These are phyloP conservation scores for Aureobasidium sp. DNA, from an alignment of 2,329 filamentous ascomycete genomes.

Conservation along the genomic window DNA sequence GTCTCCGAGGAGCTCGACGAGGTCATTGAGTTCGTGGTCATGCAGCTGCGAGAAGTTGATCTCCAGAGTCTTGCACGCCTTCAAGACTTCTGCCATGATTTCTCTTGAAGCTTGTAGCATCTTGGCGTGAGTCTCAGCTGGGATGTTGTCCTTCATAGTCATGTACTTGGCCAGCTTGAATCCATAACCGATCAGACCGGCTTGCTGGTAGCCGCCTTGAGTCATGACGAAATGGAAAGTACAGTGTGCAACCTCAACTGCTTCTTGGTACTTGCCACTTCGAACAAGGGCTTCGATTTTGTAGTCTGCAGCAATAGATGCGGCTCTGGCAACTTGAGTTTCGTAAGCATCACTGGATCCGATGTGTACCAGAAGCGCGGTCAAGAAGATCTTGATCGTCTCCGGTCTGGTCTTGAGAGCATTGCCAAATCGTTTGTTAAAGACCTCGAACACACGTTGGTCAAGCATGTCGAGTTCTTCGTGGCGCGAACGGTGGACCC, in stretches of 20 bases:
- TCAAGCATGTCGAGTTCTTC: constrained; percentile 33
- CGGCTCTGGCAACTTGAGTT: constrained; percentile 35
- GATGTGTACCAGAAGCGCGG: constrained; percentile 33
- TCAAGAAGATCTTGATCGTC: constrained; percentile 17
- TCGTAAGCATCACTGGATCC: constrained; percentile 33
- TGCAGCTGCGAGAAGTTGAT: constrained; percentile 40
- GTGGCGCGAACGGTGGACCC: constrained; percentile 26
- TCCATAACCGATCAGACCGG: constrained; percentile 36
- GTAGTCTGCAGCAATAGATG: constrained; percentile 35
- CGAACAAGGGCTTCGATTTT: constrained; percentile 32
- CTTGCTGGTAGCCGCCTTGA: constrained; percentile 37
- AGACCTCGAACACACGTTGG: constrained; percentile 21
- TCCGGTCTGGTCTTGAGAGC: constrained; percentile 29
- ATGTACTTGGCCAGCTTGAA: constrained; percentile 42
- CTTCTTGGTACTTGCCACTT: constrained; percentile 34
- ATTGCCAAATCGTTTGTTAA: constrained; percentile 31
- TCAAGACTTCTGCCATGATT: constrained; percentile 38
- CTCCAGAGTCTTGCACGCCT: constrained; percentile 35
- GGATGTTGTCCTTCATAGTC: constrained; percentile 35
- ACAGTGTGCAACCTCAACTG: constrained; percentile 38
- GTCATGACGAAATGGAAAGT: constrained; percentile 38
- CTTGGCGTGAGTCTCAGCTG: constrained; percentile 29
- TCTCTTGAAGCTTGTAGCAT: constrained; percentile 34
- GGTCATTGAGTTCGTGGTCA: constrained; percentile 39
- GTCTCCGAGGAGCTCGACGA: constrained; percentile 42